Base-by-base conservation (phyloP, 495 filamentous ascomycete genomes). In the Xylaria longipes region DNA sequence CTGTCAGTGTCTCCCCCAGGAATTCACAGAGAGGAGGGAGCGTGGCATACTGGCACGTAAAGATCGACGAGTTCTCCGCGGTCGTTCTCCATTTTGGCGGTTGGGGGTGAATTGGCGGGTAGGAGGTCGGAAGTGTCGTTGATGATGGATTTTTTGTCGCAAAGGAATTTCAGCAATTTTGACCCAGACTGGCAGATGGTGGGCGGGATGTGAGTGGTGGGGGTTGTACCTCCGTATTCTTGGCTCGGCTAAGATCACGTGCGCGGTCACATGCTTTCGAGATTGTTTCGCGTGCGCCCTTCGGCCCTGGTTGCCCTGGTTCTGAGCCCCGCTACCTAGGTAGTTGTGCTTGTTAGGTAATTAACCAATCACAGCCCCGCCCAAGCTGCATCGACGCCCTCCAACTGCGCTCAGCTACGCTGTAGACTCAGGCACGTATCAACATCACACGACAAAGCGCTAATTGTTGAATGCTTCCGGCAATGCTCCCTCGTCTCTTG, bases 31-130 rank as follows among this genome's bases (percentile, higher is more conserved):
- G 52, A 45, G 22, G 35, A 50, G 37, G 4, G 31, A 14, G 17
- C 2, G 45, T 1, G 11, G 22, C 68, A 69, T 39, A 62, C 66
- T 67, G 74, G 70, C 72, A 86, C 89, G 81, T 90, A 98, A 94
- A 99, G 93, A 87, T 99, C 96, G 85, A 98, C 96, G 86, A 98
- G 93, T 83, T 98, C 94, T 89, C 96, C 95, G 87, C 93, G 93
- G 86, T 97, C 94, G 91, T 97, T 97, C 87, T 97, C 94, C 94
- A 97, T 97, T 69, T 71, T 65, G 70, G 62, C 65, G 48, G 29
- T 76, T 67, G 35, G 25, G 25, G 57, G 70, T 69, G 62, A 61
- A 68, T 22, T 65, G 48, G 27, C 11, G n/a, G 67, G 43, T 64
- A 29, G 41, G 46, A 63, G 66, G 54, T 63, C 65, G 37, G 58